Percentiles rank a stretch among this genome's conserved stretches.
These are phyloP conservation scores for Pseudocercospora musae DNA, from an alignment of 2,329 filamentous ascomycete species.

Conservation along the genomic window DNA sequence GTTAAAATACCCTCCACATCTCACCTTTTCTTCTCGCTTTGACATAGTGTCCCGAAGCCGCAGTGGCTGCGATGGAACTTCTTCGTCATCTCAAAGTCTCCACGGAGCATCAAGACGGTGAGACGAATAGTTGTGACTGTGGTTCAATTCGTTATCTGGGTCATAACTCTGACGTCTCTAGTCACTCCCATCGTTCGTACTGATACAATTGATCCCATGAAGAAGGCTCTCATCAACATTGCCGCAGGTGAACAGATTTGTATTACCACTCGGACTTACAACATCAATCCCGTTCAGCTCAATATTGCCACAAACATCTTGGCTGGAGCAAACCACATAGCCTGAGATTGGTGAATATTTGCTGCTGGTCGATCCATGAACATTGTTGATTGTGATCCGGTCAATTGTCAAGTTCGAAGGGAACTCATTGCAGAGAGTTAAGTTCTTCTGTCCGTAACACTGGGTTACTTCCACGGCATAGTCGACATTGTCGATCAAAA, in stretches of 20 bases:
- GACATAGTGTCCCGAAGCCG: background rate
- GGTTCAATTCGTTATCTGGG: background rate
- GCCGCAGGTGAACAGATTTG: conserved; percentile 32
- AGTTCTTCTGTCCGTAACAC: conserved; percentile 62
- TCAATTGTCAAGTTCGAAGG: conserved; percentile 56
- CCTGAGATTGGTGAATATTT: conserved; percentile 44
- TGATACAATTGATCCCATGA: conserved; percentile 32
- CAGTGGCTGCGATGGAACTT: too few species aligned
- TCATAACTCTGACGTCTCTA: background rate
- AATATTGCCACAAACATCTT: conserved; percentile 52
- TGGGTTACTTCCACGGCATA: conserved; percentile 63
- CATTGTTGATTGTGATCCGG: conserved; percentile 57
- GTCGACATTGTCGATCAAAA: conserved; percentile 60
- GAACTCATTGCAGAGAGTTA: conserved; percentile 58
- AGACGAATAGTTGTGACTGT: background rate
- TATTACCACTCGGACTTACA: conserved; percentile 25
- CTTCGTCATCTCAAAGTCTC: too few species aligned
- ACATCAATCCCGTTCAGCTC: conserved; percentile 31
- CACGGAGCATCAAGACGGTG: too few species aligned
- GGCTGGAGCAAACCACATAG: conserved; percentile 44
- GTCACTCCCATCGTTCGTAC: conserved; percentile 17
- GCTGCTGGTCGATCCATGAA: conserved; percentile 52
- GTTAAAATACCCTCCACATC: background rate
- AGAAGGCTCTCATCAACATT: conserved; percentile 32
- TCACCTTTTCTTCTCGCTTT: background rate